phyloP scores from a whole-genome alignment of 2,329 filamentous ascomycete species.

The Aspergillus texensis region DNA sequence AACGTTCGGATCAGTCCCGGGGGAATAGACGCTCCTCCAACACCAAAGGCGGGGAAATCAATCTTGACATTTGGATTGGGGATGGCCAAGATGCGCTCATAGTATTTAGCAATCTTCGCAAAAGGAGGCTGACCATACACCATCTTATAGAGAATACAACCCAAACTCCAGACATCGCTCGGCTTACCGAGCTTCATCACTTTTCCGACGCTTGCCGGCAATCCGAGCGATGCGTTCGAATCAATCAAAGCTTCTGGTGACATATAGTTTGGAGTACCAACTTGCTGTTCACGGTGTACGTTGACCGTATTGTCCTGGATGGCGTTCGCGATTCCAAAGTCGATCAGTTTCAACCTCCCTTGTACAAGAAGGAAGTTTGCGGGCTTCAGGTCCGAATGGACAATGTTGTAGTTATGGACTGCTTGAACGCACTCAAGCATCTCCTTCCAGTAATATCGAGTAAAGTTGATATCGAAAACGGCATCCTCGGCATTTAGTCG shows the following conservation, averaged over 20 bases:
- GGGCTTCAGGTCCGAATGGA: slow-evolving; percentile 95
- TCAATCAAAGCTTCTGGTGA: slow-evolving; percentile 92
- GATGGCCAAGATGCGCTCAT: slow-evolving; percentile 70
- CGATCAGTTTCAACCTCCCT: slow-evolving; percentile 90
- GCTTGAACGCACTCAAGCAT: slow-evolving; percentile 95
- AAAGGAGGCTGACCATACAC: slow-evolving; percentile 97
- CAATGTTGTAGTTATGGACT: slow-evolving; percentile 87
- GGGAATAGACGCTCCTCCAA: slow-evolving; percentile 56
- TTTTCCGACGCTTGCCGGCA: slow-evolving; percentile 58
- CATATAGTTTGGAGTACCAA: slow-evolving; percentile 99
- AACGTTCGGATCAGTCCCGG: slow-evolving; percentile 59
- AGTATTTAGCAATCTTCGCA: slow-evolving; percentile 84
- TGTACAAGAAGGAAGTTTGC: slow-evolving; percentile 95
- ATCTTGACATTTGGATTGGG: slow-evolving; percentile 53
- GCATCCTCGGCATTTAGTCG: slow-evolving; percentile 72
- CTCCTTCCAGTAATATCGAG: slow-evolving; percentile 98
- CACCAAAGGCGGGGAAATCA: slow-evolving; percentile 48
- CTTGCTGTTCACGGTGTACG: slow-evolving; percentile 91
- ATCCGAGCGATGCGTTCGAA: slow-evolving; percentile 67
- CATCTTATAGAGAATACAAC: slow-evolving; percentile 97
- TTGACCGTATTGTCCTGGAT: slow-evolving; percentile 98
- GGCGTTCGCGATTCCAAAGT: slow-evolving; percentile 97
- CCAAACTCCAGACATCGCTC: slow-evolving; percentile 92
- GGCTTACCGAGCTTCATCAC: slow-evolving; percentile 96
- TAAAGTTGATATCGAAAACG: slow-evolving; percentile 83